Evolutionary conservation across 2,329 filamentous ascomycete genomes (phyloP), one percentile per base, ranked within the genome.

Genomic region (Penicillium sp.): DNA sequence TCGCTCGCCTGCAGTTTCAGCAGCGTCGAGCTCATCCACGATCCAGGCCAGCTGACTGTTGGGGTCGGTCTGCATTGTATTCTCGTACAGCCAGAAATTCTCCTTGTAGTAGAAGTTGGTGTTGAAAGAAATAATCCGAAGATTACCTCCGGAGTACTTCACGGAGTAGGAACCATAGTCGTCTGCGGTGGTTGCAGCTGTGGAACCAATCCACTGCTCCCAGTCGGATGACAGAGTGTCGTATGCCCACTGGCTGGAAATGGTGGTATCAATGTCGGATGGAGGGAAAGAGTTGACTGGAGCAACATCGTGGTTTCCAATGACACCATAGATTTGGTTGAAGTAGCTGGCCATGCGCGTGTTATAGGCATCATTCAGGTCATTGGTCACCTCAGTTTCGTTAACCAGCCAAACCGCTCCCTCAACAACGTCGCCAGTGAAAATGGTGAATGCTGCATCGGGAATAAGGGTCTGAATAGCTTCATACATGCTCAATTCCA

Each of bases 341-440:
- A 81, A 56, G 19, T 64, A 71, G 0, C 66, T 62, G 16, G 74
- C 68, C 78, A 85, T 84, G 33, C 75, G 62, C 9, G 46, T 75
- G 1, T 65, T 65, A 60, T 84, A 85, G 7, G 80, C 78, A 49
- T 77, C 69, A 14, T 75, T 69, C 48, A 85, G 61, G 49, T 77
- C 71, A 31, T 62, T 56, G 5, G 66, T 69, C 33, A 74, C 72
- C 46, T 75, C 69, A 7, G 67, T 66, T 27, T 75, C 62, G 26
- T 69, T 73, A 25, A 75, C 69, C 7, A 71, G 62, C 75, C 74
- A 77, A 1, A 75, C 69, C 8, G 72, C 74, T 42, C 83, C 81
- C 60, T 85, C 83, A 21, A 85, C 75, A 27, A 86, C 77, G 58
- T 86, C 84, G 6, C 84, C 84, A 0, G 84, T 86, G 69, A 85